Evolutionary conservation across 768 basidiomycete genomes (phyloP).

Genomic region (Neoboletus magnificus): DNA sequence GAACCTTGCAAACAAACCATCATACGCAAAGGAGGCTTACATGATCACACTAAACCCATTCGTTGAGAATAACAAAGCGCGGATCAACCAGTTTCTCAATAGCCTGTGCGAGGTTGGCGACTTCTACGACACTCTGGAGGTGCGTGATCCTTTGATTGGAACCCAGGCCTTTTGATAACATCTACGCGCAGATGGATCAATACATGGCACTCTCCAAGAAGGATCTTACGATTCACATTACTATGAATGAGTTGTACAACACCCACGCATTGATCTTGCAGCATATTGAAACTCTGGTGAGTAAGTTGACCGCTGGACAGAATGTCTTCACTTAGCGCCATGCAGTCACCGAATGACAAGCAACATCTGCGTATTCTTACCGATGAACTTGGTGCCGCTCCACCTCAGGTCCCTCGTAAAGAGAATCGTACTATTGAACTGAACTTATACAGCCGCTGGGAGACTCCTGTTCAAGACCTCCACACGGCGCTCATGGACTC

Average conservation of each 20-base stretch:
- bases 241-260: slow-evolving; percentile 98
- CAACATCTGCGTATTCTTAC: slow-evolving; percentile 95
- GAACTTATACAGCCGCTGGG: slow-evolving; percentile 95
- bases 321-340: slow-evolving; percentile 1
- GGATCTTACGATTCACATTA: slow-evolving; percentile 97
- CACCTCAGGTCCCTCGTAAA: slow-evolving; percentile 94
- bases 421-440: slow-evolving; percentile 95
- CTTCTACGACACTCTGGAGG: slow-evolving; percentile 98
- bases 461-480: slow-evolving; percentile 97
- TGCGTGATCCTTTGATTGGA: slow-evolving; percentile 31
- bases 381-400: slow-evolving; percentile 93
- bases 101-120: slow-evolving; percentile 97
- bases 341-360: slow-evolving; percentile 93
- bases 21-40: slow-evolving; percentile 95
- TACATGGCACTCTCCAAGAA: slow-evolving; percentile 99
- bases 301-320: slow-evolving; percentile 26
- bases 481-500: slow-evolving; percentile 96
- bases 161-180: not conserved
- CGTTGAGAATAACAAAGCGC: slow-evolving; percentile 96
- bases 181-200: slow-evolving; percentile 85
- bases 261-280: slow-evolving; percentile 94
- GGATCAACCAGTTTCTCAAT: slow-evolving; percentile 97
- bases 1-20: slow-evolving; percentile 98
- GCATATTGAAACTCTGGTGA: slow-evolving; percentile 90
- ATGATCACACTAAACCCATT: slow-evolving; percentile 99